phyloP scores from a whole-genome alignment of 2,329 filamentous ascomycete genomes.

The Penicillium sp. region DNA sequence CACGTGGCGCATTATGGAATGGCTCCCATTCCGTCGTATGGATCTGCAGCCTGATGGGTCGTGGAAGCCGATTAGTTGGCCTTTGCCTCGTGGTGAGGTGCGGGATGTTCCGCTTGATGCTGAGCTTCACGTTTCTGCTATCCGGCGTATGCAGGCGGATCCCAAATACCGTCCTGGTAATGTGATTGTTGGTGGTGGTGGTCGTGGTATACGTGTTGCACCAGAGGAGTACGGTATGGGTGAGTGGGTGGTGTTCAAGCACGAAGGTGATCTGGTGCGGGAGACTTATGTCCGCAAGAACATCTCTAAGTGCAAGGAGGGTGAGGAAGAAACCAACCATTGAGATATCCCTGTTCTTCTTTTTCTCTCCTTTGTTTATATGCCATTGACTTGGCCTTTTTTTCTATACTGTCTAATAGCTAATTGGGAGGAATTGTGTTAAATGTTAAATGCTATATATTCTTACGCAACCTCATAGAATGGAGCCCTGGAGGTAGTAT shows the following conservation, averaged over 20 bases:
- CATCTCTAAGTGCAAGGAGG: conserved; percentile 31
- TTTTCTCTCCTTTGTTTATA: not conserved
- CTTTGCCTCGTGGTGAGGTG: conserved; percentile 72
- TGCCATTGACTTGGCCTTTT: not conserved
- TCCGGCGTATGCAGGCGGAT: conserved; percentile 67
- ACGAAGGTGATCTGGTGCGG: conserved; percentile 66
- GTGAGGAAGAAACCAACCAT: conserved; percentile 8
- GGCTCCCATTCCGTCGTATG: conserved; percentile 77
- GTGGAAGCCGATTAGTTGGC: conserved; percentile 80
- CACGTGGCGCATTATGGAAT: conserved; percentile 77
- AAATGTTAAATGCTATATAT: not conserved
- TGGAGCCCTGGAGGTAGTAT: too few species aligned
- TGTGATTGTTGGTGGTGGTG: conserved; percentile 75
- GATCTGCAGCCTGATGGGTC: conserved; percentile 69
- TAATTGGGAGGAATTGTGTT: not conserved
- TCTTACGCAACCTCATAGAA: not conserved
- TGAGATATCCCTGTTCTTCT: conserved; percentile 3
- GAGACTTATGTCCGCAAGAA: conserved; percentile 62
- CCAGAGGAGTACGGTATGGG: conserved; percentile 65
- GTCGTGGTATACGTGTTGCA: conserved; percentile 64
- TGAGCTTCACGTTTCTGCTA: conserved; percentile 70
- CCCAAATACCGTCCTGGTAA: conserved; percentile 72
- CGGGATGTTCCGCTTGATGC: conserved; percentile 72
- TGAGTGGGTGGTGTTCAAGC: conserved; percentile 66
- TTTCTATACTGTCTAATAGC: conserved; percentile 3